Conservation (phyloP, 208 protist genomes). For the Acanthamoeba polyphaga region DNA sequence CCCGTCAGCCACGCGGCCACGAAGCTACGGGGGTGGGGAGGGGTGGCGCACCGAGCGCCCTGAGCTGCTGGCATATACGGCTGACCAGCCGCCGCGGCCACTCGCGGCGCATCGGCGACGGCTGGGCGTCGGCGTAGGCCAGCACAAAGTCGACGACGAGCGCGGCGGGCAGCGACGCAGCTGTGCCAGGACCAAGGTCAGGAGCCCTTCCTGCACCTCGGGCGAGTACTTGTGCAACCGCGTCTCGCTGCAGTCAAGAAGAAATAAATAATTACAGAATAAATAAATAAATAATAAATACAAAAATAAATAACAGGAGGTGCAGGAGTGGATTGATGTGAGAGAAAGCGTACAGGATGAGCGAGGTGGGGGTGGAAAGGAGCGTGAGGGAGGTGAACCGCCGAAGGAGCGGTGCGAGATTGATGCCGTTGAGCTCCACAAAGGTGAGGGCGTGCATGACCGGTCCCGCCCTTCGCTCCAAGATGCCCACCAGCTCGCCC, state of each 20-base stretch:
- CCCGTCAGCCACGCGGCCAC: background rate
- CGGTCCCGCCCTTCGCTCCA: background rate
- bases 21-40: background rate
- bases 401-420: conserved; percentile 20
- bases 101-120: conserved; percentile 1
- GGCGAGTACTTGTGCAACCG: background rate
- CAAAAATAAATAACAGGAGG: background rate
- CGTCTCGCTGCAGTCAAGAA: background rate
- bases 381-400: background rate
- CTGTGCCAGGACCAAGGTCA: conserved; percentile 26
- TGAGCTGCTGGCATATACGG: conserved; percentile 33
- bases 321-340: too few relatives aligned
- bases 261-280: too few relatives aligned
- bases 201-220: conserved; percentile 17
- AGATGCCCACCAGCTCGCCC: background rate
- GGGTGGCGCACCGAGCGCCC: background rate
- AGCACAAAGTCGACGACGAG: conserved; percentile 17
- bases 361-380: conserved; percentile 6
- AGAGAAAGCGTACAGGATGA: background rate
- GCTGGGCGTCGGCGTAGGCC: background rate
- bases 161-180: background rate
- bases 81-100: background rate
- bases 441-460: background rate
- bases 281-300: background rate
- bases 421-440: conserved; percentile 44